Conservation (phyloP, 225 moss, liverwort and hornwort species). For the Straminergon stramineum region DNA sequence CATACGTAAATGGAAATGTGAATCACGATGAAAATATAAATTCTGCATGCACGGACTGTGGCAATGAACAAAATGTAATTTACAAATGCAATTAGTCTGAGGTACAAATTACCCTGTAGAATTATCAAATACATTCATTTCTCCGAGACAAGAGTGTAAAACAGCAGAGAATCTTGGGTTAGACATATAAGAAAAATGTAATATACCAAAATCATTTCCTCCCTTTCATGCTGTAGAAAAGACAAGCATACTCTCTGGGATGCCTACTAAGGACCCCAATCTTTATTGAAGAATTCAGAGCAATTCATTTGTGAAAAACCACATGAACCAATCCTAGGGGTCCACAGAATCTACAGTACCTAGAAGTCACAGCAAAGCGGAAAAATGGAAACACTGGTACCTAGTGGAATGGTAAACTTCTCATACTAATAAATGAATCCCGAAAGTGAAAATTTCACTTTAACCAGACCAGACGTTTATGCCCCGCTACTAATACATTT, state of each 20-base stretch:
- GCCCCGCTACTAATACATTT: not conserved
- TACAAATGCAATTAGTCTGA: not conserved
- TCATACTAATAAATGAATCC: not conserved
- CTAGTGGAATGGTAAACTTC: not conserved
- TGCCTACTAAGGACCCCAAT: not conserved
- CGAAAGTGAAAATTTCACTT: not conserved
- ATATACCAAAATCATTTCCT: too few relatives aligned
- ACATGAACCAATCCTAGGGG: not conserved
- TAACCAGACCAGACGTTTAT: not conserved
- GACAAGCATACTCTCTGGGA: not conserved
- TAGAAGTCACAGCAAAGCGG: not conserved
- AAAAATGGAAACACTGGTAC: not conserved
- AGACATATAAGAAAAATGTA: not conserved
- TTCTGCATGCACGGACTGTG: not conserved
- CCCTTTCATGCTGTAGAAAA: not conserved
- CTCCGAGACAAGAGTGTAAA: not conserved
- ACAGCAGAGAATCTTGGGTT: too few relatives aligned
- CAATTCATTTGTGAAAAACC: not conserved
- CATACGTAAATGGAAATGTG: not conserved
- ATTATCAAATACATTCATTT: not conserved
- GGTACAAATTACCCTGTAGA: not conserved
- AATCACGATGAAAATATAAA: not conserved
- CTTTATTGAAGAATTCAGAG: not conserved
- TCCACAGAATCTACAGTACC: not conserved
- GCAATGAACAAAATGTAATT: not conserved